A percentile compares a stretch with the other conserved stretches of the same genome.
Conservation (phyloP, 805 yeast species). For the Zygotorulaspora sp. region DNA sequence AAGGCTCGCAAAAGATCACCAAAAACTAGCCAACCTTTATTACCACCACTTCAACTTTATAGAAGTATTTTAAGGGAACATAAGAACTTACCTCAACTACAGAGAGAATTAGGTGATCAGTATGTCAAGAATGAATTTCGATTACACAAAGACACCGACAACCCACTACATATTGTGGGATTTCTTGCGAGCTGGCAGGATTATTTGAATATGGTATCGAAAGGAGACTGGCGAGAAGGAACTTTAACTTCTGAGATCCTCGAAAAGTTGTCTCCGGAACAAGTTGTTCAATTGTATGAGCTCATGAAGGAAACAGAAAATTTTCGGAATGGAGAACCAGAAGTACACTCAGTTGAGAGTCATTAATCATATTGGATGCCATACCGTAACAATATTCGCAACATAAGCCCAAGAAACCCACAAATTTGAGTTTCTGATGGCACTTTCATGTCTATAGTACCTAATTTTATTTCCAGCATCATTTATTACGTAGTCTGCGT, state of each 20-base stretch:
- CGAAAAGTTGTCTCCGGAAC: constrained; percentile 86
- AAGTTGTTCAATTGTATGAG: constrained; percentile 75
- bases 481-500: background rate
- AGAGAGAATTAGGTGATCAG: constrained; percentile 78
- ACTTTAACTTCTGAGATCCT: constrained; percentile 59
- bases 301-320: constrained; percentile 67
- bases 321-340: constrained; percentile 10
- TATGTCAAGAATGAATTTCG: constrained; percentile 88
- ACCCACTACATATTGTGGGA: constrained; percentile 91
- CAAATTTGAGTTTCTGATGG: too few relatives aligned
- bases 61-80: constrained; percentile 83
- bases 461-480: too few relatives aligned
- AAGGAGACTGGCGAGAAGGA: constrained; percentile 60
- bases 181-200: constrained; percentile 94
- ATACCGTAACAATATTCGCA: too few relatives aligned
- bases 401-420: too few relatives aligned
- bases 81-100: constrained; percentile 55
- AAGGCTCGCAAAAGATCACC: constrained; percentile 13
- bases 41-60: constrained; percentile 81
- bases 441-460: too few relatives aligned
- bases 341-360: background rate
- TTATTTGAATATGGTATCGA: constrained; percentile 55
- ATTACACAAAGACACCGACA: constrained; percentile 74
- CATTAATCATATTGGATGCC: too few relatives aligned
- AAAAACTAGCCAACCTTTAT: constrained; percentile 42